Evolutionary conservation across 805 yeast species (phyloP).

Genomic region (Monosporozyma aerobia): DNA sequence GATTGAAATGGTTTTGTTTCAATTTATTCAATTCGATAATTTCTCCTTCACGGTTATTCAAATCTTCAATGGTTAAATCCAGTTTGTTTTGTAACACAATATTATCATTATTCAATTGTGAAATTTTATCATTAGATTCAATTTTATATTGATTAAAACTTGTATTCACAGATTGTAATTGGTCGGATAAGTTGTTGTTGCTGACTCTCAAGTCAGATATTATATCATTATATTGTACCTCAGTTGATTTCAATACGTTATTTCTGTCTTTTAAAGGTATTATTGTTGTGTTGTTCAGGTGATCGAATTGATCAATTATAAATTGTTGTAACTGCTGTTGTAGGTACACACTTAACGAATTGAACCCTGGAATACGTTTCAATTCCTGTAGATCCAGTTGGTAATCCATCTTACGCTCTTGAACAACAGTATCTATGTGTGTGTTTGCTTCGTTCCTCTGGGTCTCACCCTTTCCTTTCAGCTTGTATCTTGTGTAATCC

Average conservation of each 20-base stretch:
- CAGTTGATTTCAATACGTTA: neutral
- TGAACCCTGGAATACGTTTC: neutral
- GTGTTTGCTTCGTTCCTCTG: no score
- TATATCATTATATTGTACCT: neutral
- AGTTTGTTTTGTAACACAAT: constrained; percentile 55
- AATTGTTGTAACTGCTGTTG: neutral
- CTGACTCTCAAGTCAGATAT: neutral
- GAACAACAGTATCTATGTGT: neutral
- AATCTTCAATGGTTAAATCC: neutral
- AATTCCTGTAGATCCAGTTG: neutral
- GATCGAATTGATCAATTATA: neutral
- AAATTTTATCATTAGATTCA: neutral
- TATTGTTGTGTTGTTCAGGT: neutral
- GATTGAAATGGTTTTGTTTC: neutral
- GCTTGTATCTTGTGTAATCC: no score
- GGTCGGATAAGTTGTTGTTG: neutral
- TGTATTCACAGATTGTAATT: neutral
- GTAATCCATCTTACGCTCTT: neutral
- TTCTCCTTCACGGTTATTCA: neutral
- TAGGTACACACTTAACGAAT: neutral
- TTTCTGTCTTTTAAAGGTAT: neutral
- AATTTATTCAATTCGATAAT: neutral
- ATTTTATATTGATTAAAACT: neutral
- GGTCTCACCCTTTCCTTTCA: no score
- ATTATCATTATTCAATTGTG: constrained; percentile 47